These are phyloP conservation scores for Paecilomyces variotii DNA, from an alignment of 2,329 filamentous ascomycete genomes.

Conservation along the genomic window DNA sequence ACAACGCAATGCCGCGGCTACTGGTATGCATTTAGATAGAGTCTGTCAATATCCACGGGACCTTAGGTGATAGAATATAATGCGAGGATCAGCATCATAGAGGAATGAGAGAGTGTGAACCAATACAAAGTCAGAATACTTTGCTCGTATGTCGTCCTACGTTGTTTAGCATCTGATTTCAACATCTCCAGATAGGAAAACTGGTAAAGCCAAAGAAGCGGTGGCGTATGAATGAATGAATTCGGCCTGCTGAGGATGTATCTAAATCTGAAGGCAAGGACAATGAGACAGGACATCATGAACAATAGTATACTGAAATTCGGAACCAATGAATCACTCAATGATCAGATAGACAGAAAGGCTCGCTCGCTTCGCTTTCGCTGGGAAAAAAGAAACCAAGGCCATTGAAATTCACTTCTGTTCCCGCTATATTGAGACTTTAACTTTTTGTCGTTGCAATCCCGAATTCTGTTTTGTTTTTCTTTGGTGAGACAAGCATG, in stretches of 20 bases:
- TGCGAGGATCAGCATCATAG: neutral
- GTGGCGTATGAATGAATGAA: neutral
- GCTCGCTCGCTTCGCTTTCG: neutral
- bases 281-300: neutral
- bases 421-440: neutral
- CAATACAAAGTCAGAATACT: neutral
- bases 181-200: too few species aligned
- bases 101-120: neutral
- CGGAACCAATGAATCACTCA: neutral
- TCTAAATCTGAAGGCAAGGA: constrained; percentile 2
- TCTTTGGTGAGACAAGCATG: neutral
- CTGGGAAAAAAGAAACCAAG: neutral
- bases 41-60: neutral
- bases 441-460: neutral
- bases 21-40: neutral
- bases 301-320: neutral
- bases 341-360: neutral
- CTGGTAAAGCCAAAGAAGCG: too few species aligned
- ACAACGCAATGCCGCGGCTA: neutral
- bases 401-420: neutral
- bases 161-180: too few species aligned
- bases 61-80: neutral
- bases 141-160: neutral
- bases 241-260: neutral
- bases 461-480: neutral